A percentile compares a stretch with the other conserved stretches of the same genome.
Conservation (phyloP, 306 rosid species). For the Herpetospermum pedunculosum region DNA sequence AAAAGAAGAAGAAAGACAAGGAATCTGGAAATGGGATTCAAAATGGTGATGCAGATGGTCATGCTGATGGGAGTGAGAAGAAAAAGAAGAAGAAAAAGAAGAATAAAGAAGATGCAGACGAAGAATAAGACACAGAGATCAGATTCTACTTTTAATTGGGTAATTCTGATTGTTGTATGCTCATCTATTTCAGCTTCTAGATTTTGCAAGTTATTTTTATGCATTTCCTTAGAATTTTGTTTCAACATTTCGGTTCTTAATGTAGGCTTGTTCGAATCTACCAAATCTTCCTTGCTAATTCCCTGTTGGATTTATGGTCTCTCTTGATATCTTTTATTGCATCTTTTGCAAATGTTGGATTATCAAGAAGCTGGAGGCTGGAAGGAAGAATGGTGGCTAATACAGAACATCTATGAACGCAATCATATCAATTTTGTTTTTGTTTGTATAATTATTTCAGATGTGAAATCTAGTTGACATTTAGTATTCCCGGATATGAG, state of each 20-base stretch:
- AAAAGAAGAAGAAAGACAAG: slow-evolving; percentile 59
- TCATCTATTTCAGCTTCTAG: slow-evolving; percentile 2
- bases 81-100: slow-evolving; percentile 46
- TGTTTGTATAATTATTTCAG: background rate
- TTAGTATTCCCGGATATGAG: background rate
- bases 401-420: background rate
- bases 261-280: background rate
- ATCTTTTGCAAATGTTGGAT: background rate
- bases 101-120: slow-evolving; percentile 35
- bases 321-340: background rate
- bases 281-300: background rate
- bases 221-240: background rate
- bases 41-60: slow-evolving; percentile 17
- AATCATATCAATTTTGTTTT: background rate
- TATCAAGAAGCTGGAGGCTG: background rate
- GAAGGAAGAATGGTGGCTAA: background rate
- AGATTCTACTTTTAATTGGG: background rate
- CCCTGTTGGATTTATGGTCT: background rate
- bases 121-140: slow-evolving; percentile 20
- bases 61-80: slow-evolving; percentile 46
- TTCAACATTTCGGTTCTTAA: background rate
- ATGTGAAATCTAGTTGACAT: background rate
- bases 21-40: slow-evolving; percentile 25
- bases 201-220: background rate
- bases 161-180: slow-evolving; percentile 3